phyloP scores from a whole-genome alignment of 129 eudicot species.

The Ambrosia artemisiifolia region DNA sequence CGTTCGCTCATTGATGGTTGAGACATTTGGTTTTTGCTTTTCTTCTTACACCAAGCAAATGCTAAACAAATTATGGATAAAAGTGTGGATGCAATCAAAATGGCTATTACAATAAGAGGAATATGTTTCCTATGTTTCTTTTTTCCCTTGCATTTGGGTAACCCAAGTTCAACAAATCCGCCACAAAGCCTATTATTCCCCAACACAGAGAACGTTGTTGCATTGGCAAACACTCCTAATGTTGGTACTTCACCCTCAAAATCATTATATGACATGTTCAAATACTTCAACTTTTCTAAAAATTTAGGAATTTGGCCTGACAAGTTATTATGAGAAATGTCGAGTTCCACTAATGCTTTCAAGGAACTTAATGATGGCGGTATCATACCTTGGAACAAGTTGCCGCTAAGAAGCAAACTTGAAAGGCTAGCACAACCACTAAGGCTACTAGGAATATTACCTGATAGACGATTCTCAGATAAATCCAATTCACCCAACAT shows the following conservation, averaged over 20 bases:
- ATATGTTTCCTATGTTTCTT: background rate
- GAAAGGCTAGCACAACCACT: background rate
- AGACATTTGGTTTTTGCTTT: background rate
- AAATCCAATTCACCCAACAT: background rate
- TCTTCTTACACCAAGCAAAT: slow-evolving; percentile 4
- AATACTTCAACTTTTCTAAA: background rate
- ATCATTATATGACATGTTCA: background rate
- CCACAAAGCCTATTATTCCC: background rate
- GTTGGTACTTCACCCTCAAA: background rate
- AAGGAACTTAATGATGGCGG: background rate
- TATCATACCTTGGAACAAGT: background rate
- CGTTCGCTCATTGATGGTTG: background rate
- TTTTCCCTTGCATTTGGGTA: background rate
- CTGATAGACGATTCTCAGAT: background rate
- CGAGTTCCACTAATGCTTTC: background rate
- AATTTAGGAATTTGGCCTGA: background rate
- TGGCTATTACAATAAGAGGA: background rate
- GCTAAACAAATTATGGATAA: background rate
- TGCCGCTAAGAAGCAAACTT: background rate
- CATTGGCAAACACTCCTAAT: background rate
- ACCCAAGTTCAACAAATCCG: background rate
- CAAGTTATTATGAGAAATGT: background rate
- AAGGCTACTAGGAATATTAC: slow-evolving; percentile 8
- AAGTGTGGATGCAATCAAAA: background rate
- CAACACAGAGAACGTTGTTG: background rate